Evolutionary conservation across 495 filamentous ascomycete genomes (phyloP), one percentile per base, ranked within the genome.

Genomic region (Penicillium soppii): DNA sequence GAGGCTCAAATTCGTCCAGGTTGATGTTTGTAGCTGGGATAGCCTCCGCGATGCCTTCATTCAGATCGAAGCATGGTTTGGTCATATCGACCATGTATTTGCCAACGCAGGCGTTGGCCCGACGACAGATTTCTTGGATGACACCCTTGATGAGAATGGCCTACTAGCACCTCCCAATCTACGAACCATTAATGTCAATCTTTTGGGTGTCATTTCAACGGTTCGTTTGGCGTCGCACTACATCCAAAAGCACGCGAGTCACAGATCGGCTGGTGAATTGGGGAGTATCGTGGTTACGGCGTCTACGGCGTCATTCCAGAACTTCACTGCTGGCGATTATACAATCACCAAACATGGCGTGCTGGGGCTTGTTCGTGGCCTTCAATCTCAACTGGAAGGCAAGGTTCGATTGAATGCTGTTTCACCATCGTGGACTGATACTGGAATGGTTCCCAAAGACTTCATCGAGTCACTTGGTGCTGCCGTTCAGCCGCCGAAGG

Each of bases 11-110:
- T 77, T 70, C 46, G 23, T 69, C 4, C 26, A 65, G 30, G 64
- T 70, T 5, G 62, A 80, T 52, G 73, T 81, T 4, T 58, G 60
- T 6, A 52, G 65, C 7, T 81, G 76, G 75, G 33, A 56, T 13
- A 70, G 69, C 25, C 58, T 75, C 13, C 59, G 61, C 25, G 57
- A 52, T 7, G 50, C 78, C 12, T 81, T 79, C 59, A 63, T 65
- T 29, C 46, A 65, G 19, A 67, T 71, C 3, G 57, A 68, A 19
- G 44, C 68, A 15, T 57, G 46, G 16, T 72, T 70, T 51, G 70
- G 73, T 6, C 69, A 64, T 4, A 75, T 81, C 26, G 78, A 81
- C 52, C 67, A 73, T 45, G 77, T 78, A 16, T 72, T 80, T 27
- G 75, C 76, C 27, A 78, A 77, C 37, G 78, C 78, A 4, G 78